Base-by-base conservation (phyloP, 148 eudicot genomes). In the Chenopodium formosanum region DNA sequence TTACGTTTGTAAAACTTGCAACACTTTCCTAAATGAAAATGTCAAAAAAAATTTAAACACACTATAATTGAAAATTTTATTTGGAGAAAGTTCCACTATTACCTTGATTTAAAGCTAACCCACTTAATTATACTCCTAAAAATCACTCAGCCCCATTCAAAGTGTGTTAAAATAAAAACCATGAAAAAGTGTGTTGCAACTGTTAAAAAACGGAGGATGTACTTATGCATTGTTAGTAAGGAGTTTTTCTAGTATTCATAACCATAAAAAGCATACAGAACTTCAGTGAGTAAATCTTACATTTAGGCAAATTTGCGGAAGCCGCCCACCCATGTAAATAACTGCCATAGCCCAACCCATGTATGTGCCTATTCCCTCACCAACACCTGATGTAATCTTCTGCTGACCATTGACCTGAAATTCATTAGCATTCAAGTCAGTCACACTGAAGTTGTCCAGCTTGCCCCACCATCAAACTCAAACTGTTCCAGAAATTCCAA, bases 281-380 rank as follows among this genome's bases (percentile, higher is more conserved):
- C 62, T 12, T 56, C 53, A 10, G 53, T 16, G 27, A 60, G 70
- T 50, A 50, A 74, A 79, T n/a, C 91, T 87, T 83, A 93, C 97
- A 85, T 93, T 93, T 70, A 91, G 86, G 78, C 77, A 87, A 83
- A 93, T 91, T 80, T 93, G 97, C n/a, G 97, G 95, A 82, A 93
- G 89, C 68, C 97, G 89, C 74, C 93, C 95, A 53, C 97, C 91
- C 91, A 93, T 80, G 86, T 93, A 93, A 72, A 91, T 91, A 75
- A 81, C 88, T 73, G 95, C 91, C 94, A 93, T 91, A 80, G 88
- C 97, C 95, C 97, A 93, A 74, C 97, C 97, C 68, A 92, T 80
- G 70, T 79, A 83, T 60, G 89, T 63, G 68, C 93, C 95, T n/a
- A 90, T 73, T 69, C 84, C 77, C 58, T 82, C 84, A 29, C 78